phyloP scores from a whole-genome alignment of 495 filamentous ascomycete species.

The Hypoxylon fuscum region DNA sequence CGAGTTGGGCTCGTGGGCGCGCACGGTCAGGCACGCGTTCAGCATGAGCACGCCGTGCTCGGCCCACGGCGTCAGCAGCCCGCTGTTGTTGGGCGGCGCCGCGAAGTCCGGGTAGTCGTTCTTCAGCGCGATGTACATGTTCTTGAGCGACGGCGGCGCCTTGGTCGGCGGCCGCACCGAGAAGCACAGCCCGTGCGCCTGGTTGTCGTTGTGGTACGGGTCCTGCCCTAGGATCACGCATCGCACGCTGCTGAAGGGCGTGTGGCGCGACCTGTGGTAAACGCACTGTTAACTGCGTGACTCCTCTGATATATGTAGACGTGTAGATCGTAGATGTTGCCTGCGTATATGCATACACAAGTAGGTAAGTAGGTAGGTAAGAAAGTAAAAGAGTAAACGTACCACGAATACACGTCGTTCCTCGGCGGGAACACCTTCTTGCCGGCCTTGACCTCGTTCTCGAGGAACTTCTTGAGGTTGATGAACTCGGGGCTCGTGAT shows the following conservation, averaged over 20 bases:
- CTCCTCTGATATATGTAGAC: not conserved
- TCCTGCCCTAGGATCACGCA: slow-evolving; percentile 94
- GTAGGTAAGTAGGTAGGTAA: too few relatives aligned
- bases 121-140: slow-evolving; percentile 88
- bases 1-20: slow-evolving; percentile 83
- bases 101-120: slow-evolving; percentile 87
- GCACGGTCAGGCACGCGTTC: slow-evolving; percentile 92
- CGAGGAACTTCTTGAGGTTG: slow-evolving; percentile 85
- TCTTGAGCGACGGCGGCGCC: slow-evolving; percentile 85
- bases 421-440: slow-evolving; percentile 85
- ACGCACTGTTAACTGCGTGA: slow-evolving; percentile 8
- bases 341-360: too few relatives aligned
- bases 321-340: too few relatives aligned
- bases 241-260: slow-evolving; percentile 85
- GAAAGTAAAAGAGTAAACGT: too few relatives aligned
- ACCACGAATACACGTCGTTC: slow-evolving; percentile 96
- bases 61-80: slow-evolving; percentile 91
- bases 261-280: slow-evolving; percentile 79
- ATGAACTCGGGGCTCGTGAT: slow-evolving; percentile 80
- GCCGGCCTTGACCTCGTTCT: slow-evolving; percentile 74
- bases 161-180: slow-evolving; percentile 88
- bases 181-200: slow-evolving; percentile 96
- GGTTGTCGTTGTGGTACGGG: slow-evolving; percentile 94
- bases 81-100: slow-evolving; percentile 76
- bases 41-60: slow-evolving; percentile 89